Conservation (phyloP, 140 eudicot genomes). For the Senecio squalidus region DNA sequence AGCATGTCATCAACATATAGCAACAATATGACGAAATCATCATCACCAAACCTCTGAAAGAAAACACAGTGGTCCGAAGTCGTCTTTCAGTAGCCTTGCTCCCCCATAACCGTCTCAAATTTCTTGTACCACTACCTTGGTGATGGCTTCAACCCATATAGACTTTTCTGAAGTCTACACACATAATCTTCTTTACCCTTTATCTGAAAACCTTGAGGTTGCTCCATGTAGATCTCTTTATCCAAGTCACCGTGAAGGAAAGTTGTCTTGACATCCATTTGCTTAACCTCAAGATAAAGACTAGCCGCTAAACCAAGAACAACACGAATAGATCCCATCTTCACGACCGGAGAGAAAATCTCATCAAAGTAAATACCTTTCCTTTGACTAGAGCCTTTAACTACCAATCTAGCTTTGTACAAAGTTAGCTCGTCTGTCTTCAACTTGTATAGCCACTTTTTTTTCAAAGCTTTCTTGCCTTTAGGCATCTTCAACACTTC, state of each 20-base stretch:
- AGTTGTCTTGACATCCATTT: background rate
- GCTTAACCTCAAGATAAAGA: background rate
- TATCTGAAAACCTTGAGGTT: background rate
- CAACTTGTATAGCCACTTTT: background rate
- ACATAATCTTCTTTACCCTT: background rate
- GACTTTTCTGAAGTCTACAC: background rate
- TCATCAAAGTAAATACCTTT: background rate
- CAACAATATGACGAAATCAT: background rate
- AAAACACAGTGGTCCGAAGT: background rate
- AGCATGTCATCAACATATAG: background rate
- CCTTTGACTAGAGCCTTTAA: background rate
- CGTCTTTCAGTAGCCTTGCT: conserved; percentile 4
- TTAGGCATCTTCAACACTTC: background rate
- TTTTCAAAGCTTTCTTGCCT: background rate
- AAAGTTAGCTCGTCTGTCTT: background rate
- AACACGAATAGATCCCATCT: background rate
- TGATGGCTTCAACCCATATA: background rate
- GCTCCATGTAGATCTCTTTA: background rate
- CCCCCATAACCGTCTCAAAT: background rate
- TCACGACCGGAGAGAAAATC: background rate
- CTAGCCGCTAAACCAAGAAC: background rate
- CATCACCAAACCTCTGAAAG: background rate
- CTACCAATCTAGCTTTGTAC: background rate
- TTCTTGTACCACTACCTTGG: background rate
- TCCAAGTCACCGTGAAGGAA: background rate